A percentile compares a stretch with the other conserved stretches of the same genome.
Evolutionary conservation across 1,284 basidiomycete genomes (phyloP).

Genomic region (Chondrostereum purpureum): DNA sequence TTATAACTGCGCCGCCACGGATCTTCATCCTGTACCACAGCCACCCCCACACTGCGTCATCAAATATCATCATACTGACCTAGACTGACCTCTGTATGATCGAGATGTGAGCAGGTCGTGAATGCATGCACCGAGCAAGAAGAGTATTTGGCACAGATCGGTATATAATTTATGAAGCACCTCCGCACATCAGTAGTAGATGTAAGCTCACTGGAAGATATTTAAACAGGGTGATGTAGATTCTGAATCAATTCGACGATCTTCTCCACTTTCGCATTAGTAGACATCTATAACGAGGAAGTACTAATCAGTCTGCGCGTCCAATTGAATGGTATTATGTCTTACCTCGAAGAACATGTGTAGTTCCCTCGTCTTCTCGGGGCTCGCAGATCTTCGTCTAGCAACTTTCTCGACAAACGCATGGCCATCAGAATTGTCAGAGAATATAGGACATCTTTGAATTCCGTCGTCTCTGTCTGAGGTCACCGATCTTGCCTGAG

Average conservation of each 20-base stretch:
- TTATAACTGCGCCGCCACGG: too few species aligned
- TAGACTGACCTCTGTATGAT: too few species aligned
- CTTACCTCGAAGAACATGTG: constrained; percentile 44
- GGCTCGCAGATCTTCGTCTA: constrained; percentile 29
- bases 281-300: constrained; percentile 37
- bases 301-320: constrained; percentile 7
- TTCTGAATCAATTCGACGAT: constrained; percentile 25
- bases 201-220: not conserved
- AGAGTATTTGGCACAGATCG: too few species aligned
- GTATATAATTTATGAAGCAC: too few species aligned
- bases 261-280: constrained; percentile 42
- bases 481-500: too few species aligned
- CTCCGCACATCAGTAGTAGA: too few species aligned
- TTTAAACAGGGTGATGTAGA: not conserved
- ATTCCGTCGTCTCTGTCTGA: too few species aligned
- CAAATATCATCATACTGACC: too few species aligned
- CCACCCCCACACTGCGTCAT: not conserved
- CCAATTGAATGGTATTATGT: not conserved
- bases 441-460: too few species aligned
- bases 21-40: too few species aligned
- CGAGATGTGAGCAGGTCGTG: too few species aligned
- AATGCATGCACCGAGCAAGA: too few species aligned
- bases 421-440: constrained; percentile 14
- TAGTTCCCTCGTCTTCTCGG: constrained; percentile 35
- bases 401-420: constrained; percentile 47